A percentile compares a stretch with the other conserved stretches of the same genome.
Evolutionary conservation across 2,329 filamentous ascomycete genomes (phyloP).

Genomic region (Aspergillus luchuensis): DNA sequence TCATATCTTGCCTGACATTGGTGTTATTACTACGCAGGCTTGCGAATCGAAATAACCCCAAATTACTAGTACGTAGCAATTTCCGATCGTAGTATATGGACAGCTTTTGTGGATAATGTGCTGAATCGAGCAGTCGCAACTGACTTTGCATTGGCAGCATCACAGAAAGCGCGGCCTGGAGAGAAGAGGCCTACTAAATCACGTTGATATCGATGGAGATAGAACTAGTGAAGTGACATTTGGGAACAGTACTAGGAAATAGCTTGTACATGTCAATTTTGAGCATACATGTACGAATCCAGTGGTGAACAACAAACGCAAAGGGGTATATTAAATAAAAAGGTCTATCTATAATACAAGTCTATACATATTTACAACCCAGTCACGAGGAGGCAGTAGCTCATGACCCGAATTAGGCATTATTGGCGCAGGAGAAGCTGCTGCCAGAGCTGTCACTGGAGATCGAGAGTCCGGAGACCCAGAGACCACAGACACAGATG

Average conservation of each 20-base stretch:
- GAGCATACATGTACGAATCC: constrained; percentile 30
- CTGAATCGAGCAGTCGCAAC: too few relatives aligned
- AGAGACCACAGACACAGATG: constrained; percentile 19
- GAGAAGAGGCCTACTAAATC: constrained; percentile 7
- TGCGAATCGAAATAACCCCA: too few relatives aligned
- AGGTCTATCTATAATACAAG: constrained; percentile 6
- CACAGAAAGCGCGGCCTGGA: constrained; percentile 37
- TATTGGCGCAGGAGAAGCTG: constrained; percentile 21
- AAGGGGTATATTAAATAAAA: constrained; percentile 6
- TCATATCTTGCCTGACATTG: too few relatives aligned
- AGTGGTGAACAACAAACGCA: background rate
- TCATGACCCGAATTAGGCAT: constrained; percentile 3
- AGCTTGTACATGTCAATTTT: constrained; percentile 4
- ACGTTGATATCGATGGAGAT: too few relatives aligned
- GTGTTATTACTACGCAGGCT: too few relatives aligned
- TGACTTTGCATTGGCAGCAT: too few relatives aligned
- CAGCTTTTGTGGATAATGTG: too few relatives aligned
- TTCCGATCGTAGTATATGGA: too few relatives aligned
- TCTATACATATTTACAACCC: constrained; percentile 6
- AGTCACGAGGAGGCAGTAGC: background rate
- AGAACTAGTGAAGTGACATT: too few relatives aligned
- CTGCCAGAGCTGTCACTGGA: constrained; percentile 13
- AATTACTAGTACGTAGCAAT: too few relatives aligned
- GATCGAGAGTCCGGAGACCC: constrained; percentile 19
- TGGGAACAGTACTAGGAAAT: too few relatives aligned